Evolutionary conservation across 257 asterid species (phyloP), one percentile per base, ranked within the genome.

Genomic region (Capsicum rhomboideum): DNA sequence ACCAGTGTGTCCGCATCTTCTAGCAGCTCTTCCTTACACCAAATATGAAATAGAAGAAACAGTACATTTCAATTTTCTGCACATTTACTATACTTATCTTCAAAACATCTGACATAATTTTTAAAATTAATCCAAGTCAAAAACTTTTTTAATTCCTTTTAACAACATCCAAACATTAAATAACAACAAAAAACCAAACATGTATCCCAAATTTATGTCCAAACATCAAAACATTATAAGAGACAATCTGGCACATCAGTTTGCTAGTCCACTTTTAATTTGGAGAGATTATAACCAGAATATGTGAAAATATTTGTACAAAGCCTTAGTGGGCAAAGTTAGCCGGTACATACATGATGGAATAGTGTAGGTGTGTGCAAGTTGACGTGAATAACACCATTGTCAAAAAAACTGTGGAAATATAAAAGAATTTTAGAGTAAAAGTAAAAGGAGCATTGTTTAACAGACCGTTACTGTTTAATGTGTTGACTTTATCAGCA

Each of bases 401-500:
- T 16, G 4, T 29, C n/a, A 21, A 29, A 64, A 63, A 14, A 18
- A 7, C 44, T 29, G 28, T 10, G 46, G 21, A 18, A 40, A 40
- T 37, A 69, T 20, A 34, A 34, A 34, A 3, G 40, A 34, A 34
- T n/a, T n/a, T n/a, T 1, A 34, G 40, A 34, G 4, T 2, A 34
- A 34, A 23, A 40, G 67, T 74, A 18, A 23, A 40, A 53, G 53
- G 17, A 67, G 28, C 17, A 18, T 13, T 34, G 40, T 37, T 34
- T 44, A 29, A 49, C 66, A 31, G 16, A 66, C 77, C 31, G 26
- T 54, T 66, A 11, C 46, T 13, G 7, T n/a, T 31, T 82, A 93
- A 83, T 82, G 87, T 86, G 86, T 94, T 89, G 84, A 92, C 72
- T 85, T 85, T 90, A 21, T 88, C 92, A 10, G 92, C 88, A 88